Evolutionary conservation across 2,329 filamentous ascomycete species (phyloP).

Genomic region (Grosmannia serpens): DNA sequence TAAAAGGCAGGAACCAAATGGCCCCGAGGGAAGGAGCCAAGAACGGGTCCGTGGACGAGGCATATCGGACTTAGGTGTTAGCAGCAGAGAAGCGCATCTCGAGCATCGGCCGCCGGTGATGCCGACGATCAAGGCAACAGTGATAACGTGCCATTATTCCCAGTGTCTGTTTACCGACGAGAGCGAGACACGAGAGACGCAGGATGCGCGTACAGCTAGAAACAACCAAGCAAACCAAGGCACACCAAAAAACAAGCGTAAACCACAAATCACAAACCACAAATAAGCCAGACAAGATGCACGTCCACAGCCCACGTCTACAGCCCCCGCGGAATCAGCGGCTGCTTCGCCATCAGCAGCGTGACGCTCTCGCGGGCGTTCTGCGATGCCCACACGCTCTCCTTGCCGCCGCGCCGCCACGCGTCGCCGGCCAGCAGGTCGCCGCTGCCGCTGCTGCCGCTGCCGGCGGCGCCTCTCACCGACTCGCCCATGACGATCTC

Average conservation of each 20-base stretch:
- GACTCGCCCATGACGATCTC: constrained; percentile 81
- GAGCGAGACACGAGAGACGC: too few relatives aligned
- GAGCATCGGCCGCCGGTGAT: too few relatives aligned
- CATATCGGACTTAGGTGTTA: not conserved
- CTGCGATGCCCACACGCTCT: constrained; percentile 44
- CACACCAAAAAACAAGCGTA: too few relatives aligned
- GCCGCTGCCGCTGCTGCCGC: constrained; percentile 16
- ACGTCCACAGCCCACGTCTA: not conserved
- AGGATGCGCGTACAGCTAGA: too few relatives aligned
- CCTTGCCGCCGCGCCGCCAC: constrained; percentile 51
- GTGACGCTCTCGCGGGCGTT: constrained; percentile 54
- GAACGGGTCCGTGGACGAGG: not conserved
- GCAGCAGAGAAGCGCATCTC: not conserved
- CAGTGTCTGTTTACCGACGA: too few relatives aligned
- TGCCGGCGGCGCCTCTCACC: constrained; percentile 39
- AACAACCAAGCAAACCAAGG: too few relatives aligned
- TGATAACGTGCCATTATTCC: not conserved
- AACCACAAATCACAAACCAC: not conserved
- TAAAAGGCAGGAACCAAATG: not conserved
- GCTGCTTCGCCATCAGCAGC: constrained; percentile 44
- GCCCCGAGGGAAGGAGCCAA: not conserved
- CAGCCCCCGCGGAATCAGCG: constrained; percentile 13
- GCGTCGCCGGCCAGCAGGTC: constrained; percentile 49
- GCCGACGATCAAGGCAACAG: too few relatives aligned
- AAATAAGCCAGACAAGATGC: not conserved